Conservation (phyloP, 148 eudicot species). For the Rheum nobile region DNA sequence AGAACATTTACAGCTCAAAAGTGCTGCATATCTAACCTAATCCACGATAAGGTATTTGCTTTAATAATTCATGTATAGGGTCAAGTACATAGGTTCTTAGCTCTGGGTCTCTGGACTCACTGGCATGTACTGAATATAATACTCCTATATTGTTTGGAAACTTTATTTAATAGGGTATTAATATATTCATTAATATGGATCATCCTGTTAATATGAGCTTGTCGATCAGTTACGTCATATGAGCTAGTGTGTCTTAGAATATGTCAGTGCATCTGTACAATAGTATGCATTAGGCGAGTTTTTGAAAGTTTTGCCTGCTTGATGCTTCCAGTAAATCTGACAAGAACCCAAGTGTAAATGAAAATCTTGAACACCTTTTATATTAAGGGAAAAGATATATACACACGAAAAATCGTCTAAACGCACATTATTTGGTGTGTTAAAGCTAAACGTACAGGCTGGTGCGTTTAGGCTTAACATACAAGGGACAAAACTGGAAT, state of each 20-base stretch:
- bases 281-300: neutral
- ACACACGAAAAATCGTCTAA: too few relatives aligned
- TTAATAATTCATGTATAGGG: neutral
- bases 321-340: neutral
- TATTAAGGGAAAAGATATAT: too few relatives aligned
- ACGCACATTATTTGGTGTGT: too few relatives aligned
- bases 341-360: too few relatives aligned
- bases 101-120: neutral
- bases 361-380: too few relatives aligned
- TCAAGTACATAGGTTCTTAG: neutral
- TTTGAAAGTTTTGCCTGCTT: neutral
- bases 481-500: too few relatives aligned
- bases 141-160: too few relatives aligned
- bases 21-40: neutral
- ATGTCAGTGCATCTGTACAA: neutral
- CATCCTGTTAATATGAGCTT: conserved; percentile 1
- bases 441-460: too few relatives aligned
- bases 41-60: neutral
- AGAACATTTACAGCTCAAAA: neutral
- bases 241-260: neutral
- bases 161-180: neutral
- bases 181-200: neutral
- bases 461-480: too few relatives aligned
- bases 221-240: neutral
- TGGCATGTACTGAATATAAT: neutral